Percentiles rank a stretch among this genome's conserved stretches.
These are phyloP conservation scores for Sclerotinia borealis DNA, from an alignment of 2,329 filamentous ascomycete species.

Conservation along the genomic window DNA sequence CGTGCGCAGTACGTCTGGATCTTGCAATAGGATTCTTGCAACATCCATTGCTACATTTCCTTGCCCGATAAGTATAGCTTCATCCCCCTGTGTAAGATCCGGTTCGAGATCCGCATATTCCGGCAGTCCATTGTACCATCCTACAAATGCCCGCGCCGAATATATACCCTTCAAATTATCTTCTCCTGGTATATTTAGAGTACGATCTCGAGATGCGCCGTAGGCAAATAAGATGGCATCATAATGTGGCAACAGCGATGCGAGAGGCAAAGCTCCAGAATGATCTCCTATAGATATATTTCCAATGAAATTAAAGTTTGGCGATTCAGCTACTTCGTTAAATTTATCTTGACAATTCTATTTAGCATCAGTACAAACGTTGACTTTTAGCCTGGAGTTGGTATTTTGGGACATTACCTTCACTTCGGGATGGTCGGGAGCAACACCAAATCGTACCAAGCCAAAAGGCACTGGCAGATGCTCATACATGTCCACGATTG, in stretches of 20 bases:
- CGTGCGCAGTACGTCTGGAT: conserved; percentile 64
- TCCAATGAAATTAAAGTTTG: conserved; percentile 83
- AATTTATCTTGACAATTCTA: conserved; percentile 96
- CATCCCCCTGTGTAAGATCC: conserved; percentile 67
- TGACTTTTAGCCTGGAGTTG: conserved; percentile 2
- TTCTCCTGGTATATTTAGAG: conserved; percentile 75
- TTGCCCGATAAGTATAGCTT: conserved; percentile 85
- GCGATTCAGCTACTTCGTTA: conserved; percentile 74
- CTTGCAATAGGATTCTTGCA: conserved; percentile 75
- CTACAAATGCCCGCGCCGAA: conserved; percentile 88
- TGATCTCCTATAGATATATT: conserved; percentile 71
- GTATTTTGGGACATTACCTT: conserved; percentile 54
- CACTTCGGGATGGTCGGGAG: conserved; percentile 97
- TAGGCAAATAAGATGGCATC: conserved; percentile 91
- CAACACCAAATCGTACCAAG: conserved; percentile 87
- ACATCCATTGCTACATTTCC: conserved; percentile 96
- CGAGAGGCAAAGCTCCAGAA: conserved; percentile 54
- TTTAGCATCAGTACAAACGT: conserved; percentile 13
- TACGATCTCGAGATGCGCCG: conserved; percentile 78
- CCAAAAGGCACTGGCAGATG: conserved; percentile 88
- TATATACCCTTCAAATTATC: conserved; percentile 65
- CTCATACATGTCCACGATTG: conserved; percentile 92
- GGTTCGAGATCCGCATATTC: conserved; percentile 70
- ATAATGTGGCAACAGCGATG: conserved; percentile 71
- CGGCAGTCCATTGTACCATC: conserved; percentile 96